Evolutionary conservation across 441 rosid species (phyloP).

Genomic region (Melastoma candidum): DNA sequence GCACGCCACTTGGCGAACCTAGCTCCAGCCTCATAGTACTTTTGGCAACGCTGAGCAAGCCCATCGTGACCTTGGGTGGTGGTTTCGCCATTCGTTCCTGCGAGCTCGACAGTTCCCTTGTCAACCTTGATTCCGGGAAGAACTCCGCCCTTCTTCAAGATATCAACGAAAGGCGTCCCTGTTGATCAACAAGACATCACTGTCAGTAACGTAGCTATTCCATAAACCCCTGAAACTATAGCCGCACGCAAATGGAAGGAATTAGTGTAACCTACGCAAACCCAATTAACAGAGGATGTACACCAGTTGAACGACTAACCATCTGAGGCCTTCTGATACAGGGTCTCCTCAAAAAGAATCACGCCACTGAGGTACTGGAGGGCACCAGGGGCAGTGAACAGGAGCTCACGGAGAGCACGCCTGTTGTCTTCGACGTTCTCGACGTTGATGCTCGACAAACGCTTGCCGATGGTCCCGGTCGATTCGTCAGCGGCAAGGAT

Average conservation of each 20-base stretch:
- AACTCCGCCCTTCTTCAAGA: conserved; percentile 11
- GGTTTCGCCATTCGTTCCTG: conserved; percentile 12
- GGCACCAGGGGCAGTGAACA: conserved; percentile 10
- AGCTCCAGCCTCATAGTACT: conserved; percentile 14
- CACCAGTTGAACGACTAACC: conserved; percentile 4
- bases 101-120: conserved; percentile 13
- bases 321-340: conserved; percentile 8
- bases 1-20: conserved; percentile 15
- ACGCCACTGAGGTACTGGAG: conserved; percentile 10
- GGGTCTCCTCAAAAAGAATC: conserved; percentile 14
- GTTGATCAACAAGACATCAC: background rate
- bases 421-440: conserved; percentile 15
- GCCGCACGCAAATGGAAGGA: too few relatives aligned
- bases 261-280: too few relatives aligned
- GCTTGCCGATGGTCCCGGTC: conserved; percentile 16
- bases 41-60: conserved; percentile 12
- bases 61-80: conserved; percentile 17
- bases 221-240: too few relatives aligned
- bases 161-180: conserved; percentile 15
- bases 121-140: conserved; percentile 17
- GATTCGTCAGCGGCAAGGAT: conserved; percentile 17
- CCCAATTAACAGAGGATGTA: too few relatives aligned
- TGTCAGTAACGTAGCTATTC: background rate
- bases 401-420: conserved; percentile 15
- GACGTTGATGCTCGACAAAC: conserved; percentile 16